Evolutionary conservation across 2,329 filamentous ascomycete species (phyloP), one percentile per base, ranked within the genome.

Genomic region (Penicillium brevicompactum): DNA sequence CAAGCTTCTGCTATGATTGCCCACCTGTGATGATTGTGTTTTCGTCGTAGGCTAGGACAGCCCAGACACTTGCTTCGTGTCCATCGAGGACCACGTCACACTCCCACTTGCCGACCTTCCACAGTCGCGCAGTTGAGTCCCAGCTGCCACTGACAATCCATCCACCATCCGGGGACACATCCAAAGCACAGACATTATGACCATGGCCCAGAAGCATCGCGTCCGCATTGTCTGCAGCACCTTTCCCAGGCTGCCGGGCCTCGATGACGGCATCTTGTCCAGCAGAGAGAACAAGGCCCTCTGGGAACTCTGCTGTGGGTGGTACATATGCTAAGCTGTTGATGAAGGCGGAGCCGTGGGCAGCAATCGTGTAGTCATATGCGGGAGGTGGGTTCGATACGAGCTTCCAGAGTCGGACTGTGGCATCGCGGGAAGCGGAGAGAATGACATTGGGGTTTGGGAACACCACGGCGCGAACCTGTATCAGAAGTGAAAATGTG

Each of bases 201-300:
- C 84, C 82, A 71, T 99, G 94, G 11, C 94, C 93, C 48, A 96
- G 79, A 9, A 99, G 82, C 59, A 97, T 81, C 21, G 90, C 88
- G 63, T 96, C 90, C 8, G 93, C 90, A 74, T 93, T 88, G 62
- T 92, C 88, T 31, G 87, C 82, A 1, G 87, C 79, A 24, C 81
- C 74, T 49, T 87, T 84, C 10, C 80, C 82, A 5, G 90, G 88
- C 59, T 87, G 85, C 68, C 92, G 87, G 46, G 95, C 90, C 71
- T 97, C 93, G 66, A 99, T 93, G 60, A 97, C 89, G 31, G 91
- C 88, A 70, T 97, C 94, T 69, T 93, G 90, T 55, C 94, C 94
- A 60, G 90, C 92, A 0, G 92, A 94, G 7, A 96, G 81, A 38
- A 97, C 82, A 4, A 97, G 82, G 11, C 94, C 94, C 50, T 94